These are phyloP conservation scores for Fusarium xyrophilum DNA, from an alignment of 2,329 filamentous ascomycete species.

Conservation along the genomic window DNA sequence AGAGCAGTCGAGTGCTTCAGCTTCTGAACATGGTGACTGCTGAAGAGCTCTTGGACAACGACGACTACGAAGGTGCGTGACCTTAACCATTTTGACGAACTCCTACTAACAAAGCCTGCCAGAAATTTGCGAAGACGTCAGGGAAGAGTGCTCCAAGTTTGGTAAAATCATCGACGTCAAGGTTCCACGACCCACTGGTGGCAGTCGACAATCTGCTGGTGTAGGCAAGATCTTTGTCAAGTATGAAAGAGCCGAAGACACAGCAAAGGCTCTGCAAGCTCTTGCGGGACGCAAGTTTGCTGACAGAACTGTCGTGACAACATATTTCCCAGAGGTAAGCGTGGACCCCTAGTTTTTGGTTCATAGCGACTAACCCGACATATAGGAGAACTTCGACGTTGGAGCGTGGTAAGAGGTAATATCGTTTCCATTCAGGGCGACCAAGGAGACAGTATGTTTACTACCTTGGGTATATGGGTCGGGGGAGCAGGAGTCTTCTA, in stretches of 20 bases:
- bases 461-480: conserved; percentile 30
- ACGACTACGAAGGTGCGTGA: conserved; percentile 87
- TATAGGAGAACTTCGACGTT: conserved; percentile 91
- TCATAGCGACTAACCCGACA: conserved; percentile 43
- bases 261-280: conserved; percentile 84
- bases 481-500: conserved; percentile 31
- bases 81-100: neutral
- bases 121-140: conserved; percentile 97
- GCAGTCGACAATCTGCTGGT: conserved; percentile 82
- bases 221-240: conserved; percentile 99
- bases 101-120: conserved; percentile 45
- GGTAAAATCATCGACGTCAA: conserved; percentile 88
- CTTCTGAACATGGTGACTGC: conserved; percentile 98
- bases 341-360: neutral
- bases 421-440: neutral
- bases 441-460: conserved; percentile 1
- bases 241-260: conserved; percentile 78
- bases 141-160: conserved; percentile 92
- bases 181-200: conserved; percentile 84
- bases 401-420: conserved; percentile 73
- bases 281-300: conserved; percentile 95
- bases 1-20: conserved; percentile 85
- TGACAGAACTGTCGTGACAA: conserved; percentile 93
- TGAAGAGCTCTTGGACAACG: conserved; percentile 90
- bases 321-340: conserved; percentile 90